These are phyloP conservation scores for Rhodofomes roseus DNA, from an alignment of 1,284 basidiomycete species.

Conservation along the genomic window DNA sequence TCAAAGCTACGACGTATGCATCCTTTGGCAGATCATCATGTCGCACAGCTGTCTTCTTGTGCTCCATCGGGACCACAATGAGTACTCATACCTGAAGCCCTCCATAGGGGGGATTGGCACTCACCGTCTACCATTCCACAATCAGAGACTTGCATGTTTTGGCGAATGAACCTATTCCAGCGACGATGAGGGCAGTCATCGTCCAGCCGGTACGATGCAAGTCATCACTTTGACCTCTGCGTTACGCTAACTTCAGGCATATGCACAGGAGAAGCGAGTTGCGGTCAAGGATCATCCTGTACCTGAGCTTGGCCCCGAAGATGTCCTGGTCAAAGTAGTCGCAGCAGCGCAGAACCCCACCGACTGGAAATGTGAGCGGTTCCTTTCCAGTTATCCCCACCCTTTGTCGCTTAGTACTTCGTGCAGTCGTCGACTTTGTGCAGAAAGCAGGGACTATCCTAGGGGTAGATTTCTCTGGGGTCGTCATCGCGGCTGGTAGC, in stretches of 20 bases:
- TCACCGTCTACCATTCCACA: not conserved
- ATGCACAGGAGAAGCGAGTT: slow-evolving; percentile 10
- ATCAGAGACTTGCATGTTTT: too few relatives aligned
- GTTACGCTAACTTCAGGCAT: not conserved
- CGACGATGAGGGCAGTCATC: slow-evolving; percentile 15
- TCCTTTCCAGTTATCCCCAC: not conserved
- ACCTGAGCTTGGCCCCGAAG: slow-evolving; percentile 20
- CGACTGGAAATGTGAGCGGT: slow-evolving; percentile 23
- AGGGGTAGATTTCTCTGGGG: slow-evolving; percentile 24
- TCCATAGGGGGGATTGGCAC: too few relatives aligned
- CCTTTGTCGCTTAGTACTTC: not conserved
- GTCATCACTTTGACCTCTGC: not conserved
- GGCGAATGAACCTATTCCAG: not conserved
- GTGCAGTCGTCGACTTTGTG: slow-evolving; percentile 14
- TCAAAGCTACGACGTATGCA: too few relatives aligned
- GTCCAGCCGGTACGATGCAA: slow-evolving; percentile 12
- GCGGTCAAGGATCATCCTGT: slow-evolving; percentile 21
- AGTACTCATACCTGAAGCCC: too few relatives aligned
- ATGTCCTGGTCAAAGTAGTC: slow-evolving; percentile 23
- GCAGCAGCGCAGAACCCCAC: slow-evolving; percentile 27
- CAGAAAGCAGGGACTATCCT: slow-evolving; percentile 16
- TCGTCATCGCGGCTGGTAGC: slow-evolving; percentile 20
- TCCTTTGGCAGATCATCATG: too few relatives aligned
- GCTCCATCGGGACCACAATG: too few relatives aligned
- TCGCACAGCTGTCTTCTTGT: too few relatives aligned